phyloP scores from a whole-genome alignment of 106 monocot species.

The Platanthera zijinensis region DNA sequence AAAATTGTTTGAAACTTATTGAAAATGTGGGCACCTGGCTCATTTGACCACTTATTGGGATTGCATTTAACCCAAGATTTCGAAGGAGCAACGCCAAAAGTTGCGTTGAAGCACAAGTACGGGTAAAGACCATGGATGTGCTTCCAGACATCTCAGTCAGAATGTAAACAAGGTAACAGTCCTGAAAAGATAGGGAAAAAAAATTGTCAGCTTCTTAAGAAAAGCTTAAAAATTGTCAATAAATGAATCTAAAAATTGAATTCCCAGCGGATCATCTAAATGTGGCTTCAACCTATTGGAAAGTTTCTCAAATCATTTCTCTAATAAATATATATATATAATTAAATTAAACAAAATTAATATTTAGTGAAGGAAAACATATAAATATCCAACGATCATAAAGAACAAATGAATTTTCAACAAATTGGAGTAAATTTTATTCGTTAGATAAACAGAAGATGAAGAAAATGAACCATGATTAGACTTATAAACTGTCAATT shows the following conservation, averaged over 20 bases:
- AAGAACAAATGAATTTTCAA: too few relatives aligned
- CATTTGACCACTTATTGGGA: slow-evolving; percentile 89
- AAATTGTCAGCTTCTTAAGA: neutral
- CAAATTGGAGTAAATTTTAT: too few relatives aligned
- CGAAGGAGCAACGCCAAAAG: slow-evolving; percentile 64
- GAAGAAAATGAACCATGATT: too few relatives aligned
- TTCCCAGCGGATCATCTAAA: neutral
- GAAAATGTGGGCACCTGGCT: slow-evolving; percentile 43
- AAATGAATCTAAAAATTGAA: neutral
- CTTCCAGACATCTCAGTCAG: slow-evolving; percentile 71
- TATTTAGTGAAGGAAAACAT: too few relatives aligned
- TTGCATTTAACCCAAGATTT: slow-evolving; percentile 77
- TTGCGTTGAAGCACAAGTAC: slow-evolving; percentile 77
- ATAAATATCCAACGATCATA: too few relatives aligned
- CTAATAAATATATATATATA: too few relatives aligned
- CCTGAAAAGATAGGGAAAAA: slow-evolving; percentile 21
- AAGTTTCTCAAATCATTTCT: too few relatives aligned
- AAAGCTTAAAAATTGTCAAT: neutral
- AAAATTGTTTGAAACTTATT: neutral
- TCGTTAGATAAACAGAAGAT: too few relatives aligned
- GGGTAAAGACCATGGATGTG: slow-evolving; percentile 83
- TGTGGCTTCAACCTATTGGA: too few relatives aligned
- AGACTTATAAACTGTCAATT: too few relatives aligned
- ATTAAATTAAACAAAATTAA: too few relatives aligned
- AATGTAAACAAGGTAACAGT: slow-evolving; percentile 84